Evolutionary conservation across 2,329 filamentous ascomycete genomes (phyloP).

Genomic region (Penicillium sclerotiorum): DNA sequence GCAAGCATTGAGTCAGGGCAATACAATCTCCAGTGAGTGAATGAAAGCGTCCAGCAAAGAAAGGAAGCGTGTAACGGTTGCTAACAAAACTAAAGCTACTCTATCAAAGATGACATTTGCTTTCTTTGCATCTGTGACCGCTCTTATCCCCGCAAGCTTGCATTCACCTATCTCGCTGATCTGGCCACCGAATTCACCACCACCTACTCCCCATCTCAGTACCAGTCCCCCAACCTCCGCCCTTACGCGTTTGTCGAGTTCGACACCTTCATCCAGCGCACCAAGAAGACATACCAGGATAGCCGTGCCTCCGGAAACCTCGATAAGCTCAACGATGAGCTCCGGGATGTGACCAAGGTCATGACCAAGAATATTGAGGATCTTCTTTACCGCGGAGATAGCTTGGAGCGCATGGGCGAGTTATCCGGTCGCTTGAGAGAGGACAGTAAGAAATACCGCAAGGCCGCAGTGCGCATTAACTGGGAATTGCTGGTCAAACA

Average conservation of each 20-base stretch:
- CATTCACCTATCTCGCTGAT: constrained; percentile 96
- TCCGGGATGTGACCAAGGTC: constrained; percentile 96
- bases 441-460: constrained; percentile 91
- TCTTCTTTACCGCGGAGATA: constrained; percentile 90
- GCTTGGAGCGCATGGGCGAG: constrained; percentile 94
- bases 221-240: constrained; percentile 73
- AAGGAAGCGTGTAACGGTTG: background rate
- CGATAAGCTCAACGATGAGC: constrained; percentile 92
- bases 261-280: constrained; percentile 92
- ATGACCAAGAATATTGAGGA: constrained; percentile 99
- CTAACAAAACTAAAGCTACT: constrained; percentile 63
- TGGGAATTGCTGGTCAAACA: constrained; percentile 97
- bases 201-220: constrained; percentile 74
- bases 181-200: constrained; percentile 87
- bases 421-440: constrained; percentile 84
- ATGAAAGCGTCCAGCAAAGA: background rate
- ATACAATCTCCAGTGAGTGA: constrained; percentile 80
- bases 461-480: constrained; percentile 92
- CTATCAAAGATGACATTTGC: constrained; percentile 79
- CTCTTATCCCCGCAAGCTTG: constrained; percentile 95
- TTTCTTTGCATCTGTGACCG: constrained; percentile 93
- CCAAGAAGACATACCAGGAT: constrained; percentile 92
- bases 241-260: constrained; percentile 98
- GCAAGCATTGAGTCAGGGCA: constrained; percentile 85
- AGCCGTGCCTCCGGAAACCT: constrained; percentile 88